Base-by-base conservation (phyloP, 164 flowering plant species). In the Sextonia rubra region DNA sequence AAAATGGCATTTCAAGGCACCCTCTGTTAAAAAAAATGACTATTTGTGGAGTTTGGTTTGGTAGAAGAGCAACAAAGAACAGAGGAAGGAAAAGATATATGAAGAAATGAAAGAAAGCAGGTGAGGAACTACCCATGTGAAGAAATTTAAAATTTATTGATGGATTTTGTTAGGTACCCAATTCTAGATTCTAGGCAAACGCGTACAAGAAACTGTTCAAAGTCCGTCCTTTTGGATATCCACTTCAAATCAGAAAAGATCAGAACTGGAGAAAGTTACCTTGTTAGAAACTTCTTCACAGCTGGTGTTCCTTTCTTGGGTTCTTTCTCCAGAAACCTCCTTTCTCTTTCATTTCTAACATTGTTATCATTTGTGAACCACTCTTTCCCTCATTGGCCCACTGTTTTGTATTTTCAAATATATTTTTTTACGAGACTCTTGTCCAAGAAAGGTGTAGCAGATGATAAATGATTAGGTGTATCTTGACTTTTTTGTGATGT, bases 21-120 rank as follows among this genome's bases (percentile, higher is more conserved):
- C 61, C 7, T 77, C 67, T 37, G 26, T 18, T 30, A 15, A 11
- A 75, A 70, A 63, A 56, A 58, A 29, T n/a, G n/a, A n/a, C n/a
- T 25, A 70, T 68, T 12, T 60, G 75, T 69, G 64, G 64, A 68
- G 75, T 76, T 79, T 66, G 78, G 77, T 83, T 66, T 27, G 68
- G 79, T 68, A 67, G 75, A 76, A 71, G 72, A 76, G 65, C 75
- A 81, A 75, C 74, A 72, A 69, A 24, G 30, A 61, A 22, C 15
- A 61, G 27, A 24, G 3, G 2, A 24, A 23, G 25, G n/a, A 25
- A 61, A 25, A 23, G 24, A 12, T 23, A 61, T 4, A 25, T 6
- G 64, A 24, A 61, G 27, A 61, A 23, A 8, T 52, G 58, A 52
- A 52, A 0, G 58, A 52, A 52, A 52, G 58, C 58, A 52, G 58